Evolutionary conservation across 768 basidiomycete genomes (phyloP), one percentile per base, ranked within the genome.

Genomic region (Boletus eberwhitei): DNA sequence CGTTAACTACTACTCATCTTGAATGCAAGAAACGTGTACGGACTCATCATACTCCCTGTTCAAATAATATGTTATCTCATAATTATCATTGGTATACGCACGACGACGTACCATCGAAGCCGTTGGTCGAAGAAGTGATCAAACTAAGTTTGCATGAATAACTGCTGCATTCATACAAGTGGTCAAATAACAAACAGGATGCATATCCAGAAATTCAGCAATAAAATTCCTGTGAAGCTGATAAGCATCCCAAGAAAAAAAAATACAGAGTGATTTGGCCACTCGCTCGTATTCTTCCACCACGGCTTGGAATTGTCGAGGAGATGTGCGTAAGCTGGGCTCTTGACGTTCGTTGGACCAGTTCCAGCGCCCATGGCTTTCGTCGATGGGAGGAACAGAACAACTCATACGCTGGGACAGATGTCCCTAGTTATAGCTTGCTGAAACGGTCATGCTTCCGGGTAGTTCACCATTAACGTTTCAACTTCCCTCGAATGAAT

Each of bases 31-130:
- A 37, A 47, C 3, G 8, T 31, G 24, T 17, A 31, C 44, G 9
- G 2, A 54, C 46, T 54, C 53, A 54, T 54, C 53, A 54, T 49
- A n/a, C 53, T 43, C 47, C 19, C 32, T 52, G 26, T 34, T 36
- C 24, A 19, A 26, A 37, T 24, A 36, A 12, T 22, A 48, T 31
- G 39, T 52, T 22, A 41, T 14, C 16, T 47, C 24, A 11, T 36
- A 7, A 46, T 31, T 29, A 29, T 9, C 29, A 29, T 29, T n/a
- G 22, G 29, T 31, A 47, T 7, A 47, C n/a, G 36, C 8, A 13
- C 13, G n/a, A 43, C 22, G 40, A 47, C 55, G 19, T 48, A 53
- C 50, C 46, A 32, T 53, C 45, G 21, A 53, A 42, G 7, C 48
- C 51, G 5, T 53, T 49, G 26, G 32, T 49, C 5, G 53, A 48